These are phyloP conservation scores for Immersiporthe knoxdaviesiana DNA, from an alignment of 2,329 filamentous ascomycete species.

Conservation along the genomic window DNA sequence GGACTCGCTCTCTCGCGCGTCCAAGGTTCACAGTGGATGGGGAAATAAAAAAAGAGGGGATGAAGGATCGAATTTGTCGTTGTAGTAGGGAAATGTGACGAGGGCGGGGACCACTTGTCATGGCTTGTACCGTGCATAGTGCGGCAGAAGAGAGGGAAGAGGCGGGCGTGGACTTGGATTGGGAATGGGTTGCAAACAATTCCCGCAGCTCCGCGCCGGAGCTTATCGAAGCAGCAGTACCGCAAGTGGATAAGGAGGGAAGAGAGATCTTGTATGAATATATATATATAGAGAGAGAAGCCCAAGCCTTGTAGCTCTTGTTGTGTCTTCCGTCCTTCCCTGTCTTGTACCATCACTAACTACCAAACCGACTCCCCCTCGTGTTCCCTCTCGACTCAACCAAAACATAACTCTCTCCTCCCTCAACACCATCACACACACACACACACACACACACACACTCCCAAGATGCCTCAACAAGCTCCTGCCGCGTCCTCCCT, in stretches of 20 bases:
- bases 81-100: background rate
- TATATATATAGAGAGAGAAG: background rate
- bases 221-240: background rate
- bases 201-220: background rate
- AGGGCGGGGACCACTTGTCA: background rate
- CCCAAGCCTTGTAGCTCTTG: background rate
- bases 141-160: background rate
- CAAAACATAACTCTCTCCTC: background rate
- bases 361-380: background rate
- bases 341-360: background rate
- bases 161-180: background rate
- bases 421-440: no score
- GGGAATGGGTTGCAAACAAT: slow-evolving; percentile 1
- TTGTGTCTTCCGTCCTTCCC: background rate
- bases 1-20: background rate
- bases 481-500: slow-evolving; percentile 61
- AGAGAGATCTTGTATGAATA: background rate
- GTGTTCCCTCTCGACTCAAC: background rate
- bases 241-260: background rate
- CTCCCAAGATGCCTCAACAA: slow-evolving; percentile 55
- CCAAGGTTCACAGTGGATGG: background rate
- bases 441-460: background rate
- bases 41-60: background rate
- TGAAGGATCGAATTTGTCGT: background rate
- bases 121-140: no score